phyloP scores from a whole-genome alignment of 2,329 filamentous ascomycete species.

The Daldinia eschscholtzii region DNA sequence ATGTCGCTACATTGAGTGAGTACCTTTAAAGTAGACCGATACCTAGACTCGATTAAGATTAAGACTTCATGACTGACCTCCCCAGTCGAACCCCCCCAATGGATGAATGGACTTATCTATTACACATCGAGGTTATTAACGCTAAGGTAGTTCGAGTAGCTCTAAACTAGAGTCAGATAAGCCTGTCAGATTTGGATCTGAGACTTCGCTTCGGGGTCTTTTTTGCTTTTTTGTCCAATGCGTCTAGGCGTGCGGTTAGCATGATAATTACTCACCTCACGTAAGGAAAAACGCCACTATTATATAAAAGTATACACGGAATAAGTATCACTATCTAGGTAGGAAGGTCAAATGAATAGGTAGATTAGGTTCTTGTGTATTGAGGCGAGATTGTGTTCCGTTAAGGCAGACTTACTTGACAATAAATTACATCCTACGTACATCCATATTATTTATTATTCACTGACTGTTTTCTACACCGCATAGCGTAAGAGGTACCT shows the following conservation, averaged over 20 bases:
- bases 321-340: no score
- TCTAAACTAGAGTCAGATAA: neutral
- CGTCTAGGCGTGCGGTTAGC: constrained; percentile 34
- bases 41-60: neutral
- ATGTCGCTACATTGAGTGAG: constrained; percentile 26
- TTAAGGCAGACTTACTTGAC: constrained; percentile 13
- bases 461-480: neutral
- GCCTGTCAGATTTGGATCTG: constrained; percentile 29
- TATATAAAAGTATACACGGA: neutral
- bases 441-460: no score
- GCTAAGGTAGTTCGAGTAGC: neutral
- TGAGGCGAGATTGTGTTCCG: constrained; percentile 26
- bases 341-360: neutral
- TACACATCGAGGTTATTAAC: neutral
- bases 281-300: constrained; percentile 16
- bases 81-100: neutral
- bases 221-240: constrained; percentile 6
- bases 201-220: constrained; percentile 36
- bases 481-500: neutral
- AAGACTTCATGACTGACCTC: neutral
- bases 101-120: neutral
- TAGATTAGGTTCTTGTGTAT: constrained; percentile 17
- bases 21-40: neutral
- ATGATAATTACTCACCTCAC: constrained; percentile 11
- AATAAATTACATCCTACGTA: neutral